Evolutionary conservation across 306 rosid species (phyloP), one percentile per base, ranked within the genome.

Genomic region (Malus orientalis): DNA sequence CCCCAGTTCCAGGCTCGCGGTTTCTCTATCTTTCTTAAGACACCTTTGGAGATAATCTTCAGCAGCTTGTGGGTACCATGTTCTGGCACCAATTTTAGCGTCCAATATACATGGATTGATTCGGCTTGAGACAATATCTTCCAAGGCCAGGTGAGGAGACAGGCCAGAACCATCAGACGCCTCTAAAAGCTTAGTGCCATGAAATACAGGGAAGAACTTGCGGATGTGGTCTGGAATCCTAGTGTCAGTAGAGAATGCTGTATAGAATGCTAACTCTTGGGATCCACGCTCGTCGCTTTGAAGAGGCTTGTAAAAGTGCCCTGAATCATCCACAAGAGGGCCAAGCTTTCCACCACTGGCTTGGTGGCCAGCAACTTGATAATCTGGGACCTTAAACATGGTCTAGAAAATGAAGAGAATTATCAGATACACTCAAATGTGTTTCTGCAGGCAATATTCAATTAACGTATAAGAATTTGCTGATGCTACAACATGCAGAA

Each of bases 351-450:
- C 98, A 49, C 69, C 44, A 71, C 55, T 2, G 4, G 95, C 93
- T 67, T 30, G 62, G 81, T 95, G 98, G 10, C 97, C 98, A 9
- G 93, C 98, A 59, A 92, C 98, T 80, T 95, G 97, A 85, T 95
- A 95, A 45, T 89, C 93, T 1, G 97, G 97, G 51, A 84, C 80
- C 86, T 83, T 95, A 23, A 86, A 47, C 97, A 95, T 85, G 57
- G 75, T 83, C 80, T 76, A 40, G 40, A 77, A 76, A 19, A 69
- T 32, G 75, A 62, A 62, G 60, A 54, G 19, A 66, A 61, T 55
- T 27, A 70, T 68, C 80, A 58, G 69, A 18, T 58, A 8, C 27
- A 60, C 6, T 45, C 12, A 74, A 4, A 23, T 8, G 57, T 32
- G n/a, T 71, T 71, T 13, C 30, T 2, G 66, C 75, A 58, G 38